phyloP scores from a whole-genome alignment of 1,284 basidiomycete species.

The Sanghuangporus baumii region DNA sequence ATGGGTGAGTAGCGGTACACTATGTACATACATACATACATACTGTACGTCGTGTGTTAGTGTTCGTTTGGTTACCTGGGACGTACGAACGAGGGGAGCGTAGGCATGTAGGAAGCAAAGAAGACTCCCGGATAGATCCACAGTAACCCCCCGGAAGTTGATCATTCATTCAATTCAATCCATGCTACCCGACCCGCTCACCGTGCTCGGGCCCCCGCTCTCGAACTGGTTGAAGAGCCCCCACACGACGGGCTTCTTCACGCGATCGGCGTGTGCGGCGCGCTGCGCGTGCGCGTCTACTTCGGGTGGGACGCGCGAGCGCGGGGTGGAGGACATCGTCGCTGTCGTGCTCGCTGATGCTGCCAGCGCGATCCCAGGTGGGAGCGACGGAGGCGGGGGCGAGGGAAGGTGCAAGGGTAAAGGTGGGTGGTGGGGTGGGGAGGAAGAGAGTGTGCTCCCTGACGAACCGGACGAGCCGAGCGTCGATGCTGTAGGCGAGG shows the following conservation, averaged over 20 bases:
- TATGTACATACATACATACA: too few relatives aligned
- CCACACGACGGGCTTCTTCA: conserved; percentile 12
- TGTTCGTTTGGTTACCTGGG: too few relatives aligned
- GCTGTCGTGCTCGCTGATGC: neutral
- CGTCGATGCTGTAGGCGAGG: neutral
- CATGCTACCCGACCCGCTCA: neutral
- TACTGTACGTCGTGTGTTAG: too few relatives aligned
- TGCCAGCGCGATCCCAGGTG: neutral
- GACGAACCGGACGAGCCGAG: neutral
- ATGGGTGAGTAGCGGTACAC: too few relatives aligned
- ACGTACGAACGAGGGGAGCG: neutral
- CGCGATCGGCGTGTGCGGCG: conserved; percentile 8
- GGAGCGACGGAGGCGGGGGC: neutral
- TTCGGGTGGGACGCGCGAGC: conserved; percentile 11
- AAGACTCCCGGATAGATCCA: neutral
- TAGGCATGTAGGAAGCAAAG: neutral
- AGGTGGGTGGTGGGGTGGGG: neutral
- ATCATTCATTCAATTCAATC: neutral
- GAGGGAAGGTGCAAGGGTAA: neutral
- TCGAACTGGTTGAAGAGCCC: conserved; percentile 6
- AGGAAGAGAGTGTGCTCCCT: neutral
- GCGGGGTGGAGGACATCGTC: neutral
- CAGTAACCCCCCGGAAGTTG: neutral
- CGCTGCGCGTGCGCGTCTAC: conserved; percentile 1
- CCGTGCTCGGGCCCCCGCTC: neutral